Percentiles rank a stretch among this genome's conserved stretches.
These are phyloP conservation scores for Fusarium torulosum DNA, from an alignment of 2,329 filamentous ascomycete genomes.

Conservation along the genomic window DNA sequence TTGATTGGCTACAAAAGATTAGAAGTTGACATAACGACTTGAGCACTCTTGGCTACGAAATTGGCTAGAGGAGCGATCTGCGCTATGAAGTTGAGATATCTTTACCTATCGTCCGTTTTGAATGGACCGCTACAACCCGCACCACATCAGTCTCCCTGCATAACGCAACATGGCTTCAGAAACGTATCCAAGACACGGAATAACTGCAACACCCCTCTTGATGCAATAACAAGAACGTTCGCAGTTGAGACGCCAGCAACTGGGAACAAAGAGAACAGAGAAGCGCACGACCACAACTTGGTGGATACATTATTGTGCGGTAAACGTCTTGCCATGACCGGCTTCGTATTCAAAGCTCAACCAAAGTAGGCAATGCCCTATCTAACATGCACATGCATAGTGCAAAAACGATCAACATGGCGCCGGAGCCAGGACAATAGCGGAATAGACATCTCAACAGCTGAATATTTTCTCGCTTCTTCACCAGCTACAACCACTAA, in stretches of 20 bases:
- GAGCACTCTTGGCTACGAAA: conserved; percentile 11
- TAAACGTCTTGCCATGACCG: conserved; percentile 8
- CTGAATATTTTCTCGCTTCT: conserved; percentile 24
- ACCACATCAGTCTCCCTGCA: conserved; percentile 40
- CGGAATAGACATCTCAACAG: conserved; percentile 36
- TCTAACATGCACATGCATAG: background rate
- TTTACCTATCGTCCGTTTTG: conserved; percentile 13
- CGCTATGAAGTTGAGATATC: conserved; percentile 8
- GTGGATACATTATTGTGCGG: conserved; percentile 1
- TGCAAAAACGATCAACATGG: conserved; percentile 40
- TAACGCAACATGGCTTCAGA: conserved; percentile 32
- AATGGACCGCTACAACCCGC: conserved; percentile 22
- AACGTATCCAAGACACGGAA: conserved; percentile 22
- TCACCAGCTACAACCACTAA: conserved; percentile 13
- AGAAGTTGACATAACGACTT: conserved; percentile 2
- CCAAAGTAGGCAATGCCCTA: conserved; percentile 19
- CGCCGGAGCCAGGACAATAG: conserved; percentile 30
- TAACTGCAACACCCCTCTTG: conserved; percentile 4
- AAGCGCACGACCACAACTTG: background rate
- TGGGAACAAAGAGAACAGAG: background rate
- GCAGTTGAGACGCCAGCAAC: conserved; percentile 9
- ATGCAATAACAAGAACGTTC: conserved; percentile 1
- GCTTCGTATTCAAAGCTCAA: conserved; percentile 20
- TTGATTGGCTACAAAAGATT: conserved; percentile 3
- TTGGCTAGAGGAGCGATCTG: background rate